Percentiles rank a stretch among this genome's conserved stretches.
Evolutionary conservation across 805 yeast genomes (phyloP).

Genomic region (Hemisphaericaspora nanyangensis): DNA sequence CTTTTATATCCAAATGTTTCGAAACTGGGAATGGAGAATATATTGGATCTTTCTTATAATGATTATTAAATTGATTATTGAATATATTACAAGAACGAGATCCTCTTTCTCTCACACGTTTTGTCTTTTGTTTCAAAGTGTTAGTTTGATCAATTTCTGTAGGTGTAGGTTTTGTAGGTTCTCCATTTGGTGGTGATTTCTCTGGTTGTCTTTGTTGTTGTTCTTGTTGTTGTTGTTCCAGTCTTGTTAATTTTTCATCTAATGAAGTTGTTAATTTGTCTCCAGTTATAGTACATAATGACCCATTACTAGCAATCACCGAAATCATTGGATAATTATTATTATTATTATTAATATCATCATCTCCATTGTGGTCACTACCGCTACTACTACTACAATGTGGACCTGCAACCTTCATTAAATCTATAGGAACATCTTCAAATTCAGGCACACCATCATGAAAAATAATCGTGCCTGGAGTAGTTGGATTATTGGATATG

Average conservation of each 20-base stretch:
- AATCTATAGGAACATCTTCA: conserved; percentile 38
- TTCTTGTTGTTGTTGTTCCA: no score
- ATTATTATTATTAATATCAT: background rate
- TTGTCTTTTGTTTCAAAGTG: conserved; percentile 1
- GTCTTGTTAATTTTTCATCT: no score
- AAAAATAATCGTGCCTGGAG: conserved; percentile 24
- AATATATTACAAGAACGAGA: no score
- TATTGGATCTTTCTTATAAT: conserved; percentile 45
- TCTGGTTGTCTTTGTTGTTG: no score
- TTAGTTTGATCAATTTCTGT: background rate
- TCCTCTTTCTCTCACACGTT: conserved; percentile 8
- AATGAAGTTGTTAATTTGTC: no score
- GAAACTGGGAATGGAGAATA: conserved; percentile 38
- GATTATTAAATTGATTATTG: conserved; percentile 37
- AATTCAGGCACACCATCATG: conserved; percentile 30
- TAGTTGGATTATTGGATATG: conserved; percentile 12
- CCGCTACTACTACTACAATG: conserved; percentile 12
- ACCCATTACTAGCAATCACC: conserved; percentile 2
- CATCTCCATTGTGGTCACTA: no score
- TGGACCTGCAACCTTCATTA: conserved; percentile 23
- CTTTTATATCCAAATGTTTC: conserved; percentile 31
- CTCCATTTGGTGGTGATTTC: background rate
- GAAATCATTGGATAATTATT: background rate
- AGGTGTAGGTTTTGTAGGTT: conserved; percentile 1
- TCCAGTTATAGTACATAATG: conserved; percentile 3